These are phyloP conservation scores for Fusarium nelsonii DNA, from an alignment of 2,329 filamentous ascomycete genomes.

Conservation along the genomic window DNA sequence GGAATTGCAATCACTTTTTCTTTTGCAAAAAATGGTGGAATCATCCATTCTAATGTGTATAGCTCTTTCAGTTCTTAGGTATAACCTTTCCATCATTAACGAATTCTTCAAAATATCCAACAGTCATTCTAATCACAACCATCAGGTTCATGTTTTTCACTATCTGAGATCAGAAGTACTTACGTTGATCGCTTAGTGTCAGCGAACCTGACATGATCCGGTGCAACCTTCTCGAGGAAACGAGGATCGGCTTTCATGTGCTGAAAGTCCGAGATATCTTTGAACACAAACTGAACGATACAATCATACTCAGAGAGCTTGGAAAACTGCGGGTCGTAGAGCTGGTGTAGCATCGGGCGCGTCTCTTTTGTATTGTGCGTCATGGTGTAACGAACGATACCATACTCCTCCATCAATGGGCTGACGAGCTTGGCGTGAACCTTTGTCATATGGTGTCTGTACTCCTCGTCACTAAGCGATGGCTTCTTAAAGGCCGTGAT, in stretches of 20 bases:
- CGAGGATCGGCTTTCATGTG: background rate
- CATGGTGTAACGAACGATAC: slow-evolving; percentile 45
- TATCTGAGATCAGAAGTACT: background rate
- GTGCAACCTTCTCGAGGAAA: background rate
- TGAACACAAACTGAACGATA: slow-evolving; percentile 15
- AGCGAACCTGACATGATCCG: slow-evolving; percentile 19
- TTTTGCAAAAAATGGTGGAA: background rate
- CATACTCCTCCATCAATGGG: slow-evolving; percentile 40
- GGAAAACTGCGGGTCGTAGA: slow-evolving; percentile 11
- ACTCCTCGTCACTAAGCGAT: slow-evolving; percentile 39
- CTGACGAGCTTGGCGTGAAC: slow-evolving; percentile 39
- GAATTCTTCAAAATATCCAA: slow-evolving; percentile 13
- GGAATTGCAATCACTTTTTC: background rate
- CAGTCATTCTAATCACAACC: background rate
- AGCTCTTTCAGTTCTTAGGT: background rate
- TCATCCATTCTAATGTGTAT: background rate
- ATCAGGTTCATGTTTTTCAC: background rate
- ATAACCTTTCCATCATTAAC: slow-evolving; percentile 6
- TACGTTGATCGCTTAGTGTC: slow-evolving; percentile 16
- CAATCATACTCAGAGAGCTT: slow-evolving; percentile 13
- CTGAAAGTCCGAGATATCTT: slow-evolving; percentile 3
- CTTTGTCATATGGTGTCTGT: slow-evolving; percentile 42
- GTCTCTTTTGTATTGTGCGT: slow-evolving; percentile 11
- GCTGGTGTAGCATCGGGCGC: background rate
- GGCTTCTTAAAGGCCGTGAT: slow-evolving; percentile 45